Evolutionary conservation across 163 green algal genomes (phyloP), one percentile per base, ranked within the genome.

Genomic region (Scenedesmus sp.): DNA sequence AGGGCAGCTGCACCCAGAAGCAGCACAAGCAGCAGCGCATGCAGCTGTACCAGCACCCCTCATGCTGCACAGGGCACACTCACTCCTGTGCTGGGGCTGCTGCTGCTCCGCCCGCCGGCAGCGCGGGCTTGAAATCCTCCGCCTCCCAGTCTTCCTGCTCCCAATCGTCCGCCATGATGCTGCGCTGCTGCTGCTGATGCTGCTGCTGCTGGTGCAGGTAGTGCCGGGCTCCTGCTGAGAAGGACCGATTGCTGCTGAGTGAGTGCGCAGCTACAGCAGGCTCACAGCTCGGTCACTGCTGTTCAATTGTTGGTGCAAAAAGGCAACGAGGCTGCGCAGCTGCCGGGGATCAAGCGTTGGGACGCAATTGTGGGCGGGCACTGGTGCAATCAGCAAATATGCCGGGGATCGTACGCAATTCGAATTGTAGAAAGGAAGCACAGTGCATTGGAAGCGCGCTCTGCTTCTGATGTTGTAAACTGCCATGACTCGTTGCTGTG

Each of bases 91-190:
- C 46, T 56, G 46, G 46, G 46, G 46, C 46, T 83, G 85, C 49
- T 68, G 80, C 89, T n/a, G 81, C 84, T 80, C 90, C 70, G 40
- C 68, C 81, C 83, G 92, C 89, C 22, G 90, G 56, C 20, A 94
- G 78, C 35, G 85, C 22, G 4, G 94, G 88, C 73, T 91, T 89
- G 72, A 95, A 93, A 30, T 94, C 94, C 40, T 96, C 95, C 24
- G 94, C 93, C 72, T 98, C 96, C 96, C 96, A 98, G 72, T 98
- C 96, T 88, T 98, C 96, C 91, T 96, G 94, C 85, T 98, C 96
- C 96, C 96, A 97, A 59, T 96, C 95, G 82, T 98, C 96, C 18
- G 92, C 95, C 96, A 97, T 98, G 37, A n/a, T n/a, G 70, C 87
- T 42, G 30, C n/a, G n/a, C n/a, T 76, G 51, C 33, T 26, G 81